phyloP scores from a whole-genome alignment of 179 eudicot species.

The Patellifolia procumbens region DNA sequence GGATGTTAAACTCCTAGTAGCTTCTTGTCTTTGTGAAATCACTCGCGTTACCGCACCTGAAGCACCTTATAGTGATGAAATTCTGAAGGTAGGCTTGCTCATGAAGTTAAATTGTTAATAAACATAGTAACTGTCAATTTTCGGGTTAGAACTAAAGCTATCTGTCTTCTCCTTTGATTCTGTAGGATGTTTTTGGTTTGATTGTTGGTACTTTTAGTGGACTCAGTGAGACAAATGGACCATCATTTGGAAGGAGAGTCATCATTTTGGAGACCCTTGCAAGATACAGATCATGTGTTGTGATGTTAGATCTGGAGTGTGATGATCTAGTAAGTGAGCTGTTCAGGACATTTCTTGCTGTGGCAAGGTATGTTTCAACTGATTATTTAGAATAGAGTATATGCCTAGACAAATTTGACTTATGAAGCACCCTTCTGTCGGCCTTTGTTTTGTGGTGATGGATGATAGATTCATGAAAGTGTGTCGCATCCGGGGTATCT shows the following conservation, averaged over 20 bases:
- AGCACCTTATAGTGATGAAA: constrained; percentile 87
- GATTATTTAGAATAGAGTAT: not conserved
- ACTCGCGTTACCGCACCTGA: constrained; percentile 98
- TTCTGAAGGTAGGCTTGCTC: constrained; percentile 59
- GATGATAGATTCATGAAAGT: not conserved
- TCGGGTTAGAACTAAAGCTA: not conserved
- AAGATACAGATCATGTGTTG: constrained; percentile 91
- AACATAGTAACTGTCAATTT: not conserved
- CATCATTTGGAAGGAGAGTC: constrained; percentile 87
- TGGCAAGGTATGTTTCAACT: constrained; percentile 66
- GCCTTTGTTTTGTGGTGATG: constrained; percentile 10
- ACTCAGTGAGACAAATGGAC: constrained; percentile 67
- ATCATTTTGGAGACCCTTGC: constrained; percentile 92
- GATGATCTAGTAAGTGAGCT: constrained; percentile 87
- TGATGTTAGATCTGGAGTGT: constrained; percentile 98
- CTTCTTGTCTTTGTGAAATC: constrained; percentile 92
- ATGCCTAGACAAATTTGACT: not conserved
- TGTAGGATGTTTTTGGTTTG: constrained; percentile 80
- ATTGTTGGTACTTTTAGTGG: constrained; percentile 85
- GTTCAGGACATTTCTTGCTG: constrained; percentile 72
- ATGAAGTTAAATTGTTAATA: not conserved
- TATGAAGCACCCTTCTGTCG: constrained; percentile 10
- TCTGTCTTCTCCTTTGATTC: not conserved
- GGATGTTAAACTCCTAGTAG: constrained; percentile 84
- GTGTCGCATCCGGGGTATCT: not conserved